These are phyloP conservation scores for Ramaria sp. DNA, from an alignment of 768 basidiomycete genomes.

Conservation along the genomic window DNA sequence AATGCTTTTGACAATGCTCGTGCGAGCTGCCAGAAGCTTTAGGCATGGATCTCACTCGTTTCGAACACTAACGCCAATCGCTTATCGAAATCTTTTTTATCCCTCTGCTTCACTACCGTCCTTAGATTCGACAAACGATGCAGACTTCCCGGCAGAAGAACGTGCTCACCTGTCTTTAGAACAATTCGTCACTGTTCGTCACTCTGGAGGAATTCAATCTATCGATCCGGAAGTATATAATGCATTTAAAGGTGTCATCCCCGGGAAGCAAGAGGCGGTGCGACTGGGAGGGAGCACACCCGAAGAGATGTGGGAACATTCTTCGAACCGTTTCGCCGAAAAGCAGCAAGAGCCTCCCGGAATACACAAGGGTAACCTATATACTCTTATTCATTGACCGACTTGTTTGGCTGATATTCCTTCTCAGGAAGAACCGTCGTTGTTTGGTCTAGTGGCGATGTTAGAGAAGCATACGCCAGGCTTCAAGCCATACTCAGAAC, in stretches of 20 bases:
- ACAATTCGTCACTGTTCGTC: background rate
- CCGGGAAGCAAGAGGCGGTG: background rate
- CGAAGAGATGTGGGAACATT: conserved; percentile 10
- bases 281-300: conserved; percentile 1
- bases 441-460: conserved; percentile 29
- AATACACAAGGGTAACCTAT: background rate
- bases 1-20: background rate
- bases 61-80: background rate
- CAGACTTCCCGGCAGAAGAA: background rate
- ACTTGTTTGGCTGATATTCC: background rate
- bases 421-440: conserved; percentile 48
- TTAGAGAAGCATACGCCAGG: conserved; percentile 35
- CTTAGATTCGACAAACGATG: background rate
- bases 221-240: background rate
- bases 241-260: background rate
- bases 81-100: background rate
- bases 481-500: conserved; percentile 40
- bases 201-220: background rate
- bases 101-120: background rate
- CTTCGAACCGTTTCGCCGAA: background rate
- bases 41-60: background rate
- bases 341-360: background rate
- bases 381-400: background rate
- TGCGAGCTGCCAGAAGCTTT: background rate
- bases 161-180: background rate